Evolutionary conservation across 2,329 filamentous ascomycete species (phyloP).

Genomic region (Talaromyces funiculosus): DNA sequence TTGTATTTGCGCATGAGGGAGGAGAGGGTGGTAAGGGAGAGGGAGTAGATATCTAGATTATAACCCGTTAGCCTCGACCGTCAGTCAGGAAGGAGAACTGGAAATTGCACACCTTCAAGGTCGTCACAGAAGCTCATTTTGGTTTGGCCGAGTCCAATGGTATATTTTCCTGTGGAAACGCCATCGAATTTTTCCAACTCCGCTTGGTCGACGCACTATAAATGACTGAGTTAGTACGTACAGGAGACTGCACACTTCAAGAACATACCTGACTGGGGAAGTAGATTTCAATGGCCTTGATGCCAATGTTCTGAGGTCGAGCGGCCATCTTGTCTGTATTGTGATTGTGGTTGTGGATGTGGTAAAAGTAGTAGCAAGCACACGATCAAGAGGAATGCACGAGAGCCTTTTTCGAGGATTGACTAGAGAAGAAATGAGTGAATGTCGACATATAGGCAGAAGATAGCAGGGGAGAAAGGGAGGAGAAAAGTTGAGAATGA

Average conservation of each 20-base stretch:
- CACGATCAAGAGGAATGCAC: neutral
- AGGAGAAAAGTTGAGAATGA: neutral
- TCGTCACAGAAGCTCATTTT: conserved; percentile 92
- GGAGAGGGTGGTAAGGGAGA: conserved; percentile 70
- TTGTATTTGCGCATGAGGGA: conserved; percentile 77
- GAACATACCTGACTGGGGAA: conserved; percentile 74
- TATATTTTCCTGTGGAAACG: conserved; percentile 77
- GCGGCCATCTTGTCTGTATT: conserved; percentile 53
- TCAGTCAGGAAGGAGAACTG: neutral
- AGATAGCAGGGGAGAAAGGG: neutral
- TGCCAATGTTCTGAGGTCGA: conserved; percentile 81
- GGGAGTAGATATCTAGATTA: conserved; percentile 73
- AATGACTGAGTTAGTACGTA: neutral
- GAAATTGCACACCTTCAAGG: conserved; percentile 59
- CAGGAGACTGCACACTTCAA: neutral
- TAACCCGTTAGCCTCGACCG: neutral
- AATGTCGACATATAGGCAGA: neutral
- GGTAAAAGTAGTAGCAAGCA: neutral
- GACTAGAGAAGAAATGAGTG: neutral
- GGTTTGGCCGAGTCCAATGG: conserved; percentile 83
- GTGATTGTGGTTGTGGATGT: neutral
- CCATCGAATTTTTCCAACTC: conserved; percentile 85
- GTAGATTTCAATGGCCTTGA: conserved; percentile 89
- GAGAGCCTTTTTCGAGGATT: neutral
- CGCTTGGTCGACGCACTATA: conserved; percentile 73